Conservation (phyloP, 139 green algal genomes). For the Tetraselmis chui region DNA sequence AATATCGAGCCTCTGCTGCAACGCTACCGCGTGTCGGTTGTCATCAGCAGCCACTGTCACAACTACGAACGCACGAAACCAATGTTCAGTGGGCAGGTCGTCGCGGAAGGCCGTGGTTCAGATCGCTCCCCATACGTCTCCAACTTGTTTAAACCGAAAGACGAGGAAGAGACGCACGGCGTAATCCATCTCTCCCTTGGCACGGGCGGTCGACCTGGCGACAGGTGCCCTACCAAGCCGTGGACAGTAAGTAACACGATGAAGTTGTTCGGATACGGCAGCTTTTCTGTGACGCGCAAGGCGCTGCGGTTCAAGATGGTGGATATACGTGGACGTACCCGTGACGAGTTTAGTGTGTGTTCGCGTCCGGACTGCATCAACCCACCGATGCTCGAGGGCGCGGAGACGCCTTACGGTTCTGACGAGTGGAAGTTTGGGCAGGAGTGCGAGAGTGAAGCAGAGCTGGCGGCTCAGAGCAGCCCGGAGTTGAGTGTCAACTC, state of each 20-base stretch:
- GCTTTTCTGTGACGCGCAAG: background rate
- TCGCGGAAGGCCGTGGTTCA: background rate
- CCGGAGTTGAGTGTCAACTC: background rate
- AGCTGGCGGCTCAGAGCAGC: background rate
- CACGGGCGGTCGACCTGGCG: background rate
- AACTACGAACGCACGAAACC: background rate
- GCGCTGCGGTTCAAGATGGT: background rate
- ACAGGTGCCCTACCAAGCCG: background rate
- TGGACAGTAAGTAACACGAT: background rate
- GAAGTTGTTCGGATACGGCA: background rate
- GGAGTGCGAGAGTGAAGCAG: background rate
- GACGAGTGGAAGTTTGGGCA: background rate
- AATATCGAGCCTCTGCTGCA: background rate
- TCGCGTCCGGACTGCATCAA: background rate
- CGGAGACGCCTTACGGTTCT: background rate
- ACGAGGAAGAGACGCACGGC: background rate
- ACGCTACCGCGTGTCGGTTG: background rate
- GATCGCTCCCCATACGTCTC: background rate
- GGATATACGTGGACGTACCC: background rate
- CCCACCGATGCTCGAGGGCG: background rate
- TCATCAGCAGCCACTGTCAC: background rate
- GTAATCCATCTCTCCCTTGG: background rate
- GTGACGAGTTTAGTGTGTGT: background rate
- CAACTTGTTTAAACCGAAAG: background rate
- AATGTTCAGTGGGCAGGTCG: background rate